phyloP scores from a whole-genome alignment of 208 protist genomes.

The Crithidia brevicula region DNA sequence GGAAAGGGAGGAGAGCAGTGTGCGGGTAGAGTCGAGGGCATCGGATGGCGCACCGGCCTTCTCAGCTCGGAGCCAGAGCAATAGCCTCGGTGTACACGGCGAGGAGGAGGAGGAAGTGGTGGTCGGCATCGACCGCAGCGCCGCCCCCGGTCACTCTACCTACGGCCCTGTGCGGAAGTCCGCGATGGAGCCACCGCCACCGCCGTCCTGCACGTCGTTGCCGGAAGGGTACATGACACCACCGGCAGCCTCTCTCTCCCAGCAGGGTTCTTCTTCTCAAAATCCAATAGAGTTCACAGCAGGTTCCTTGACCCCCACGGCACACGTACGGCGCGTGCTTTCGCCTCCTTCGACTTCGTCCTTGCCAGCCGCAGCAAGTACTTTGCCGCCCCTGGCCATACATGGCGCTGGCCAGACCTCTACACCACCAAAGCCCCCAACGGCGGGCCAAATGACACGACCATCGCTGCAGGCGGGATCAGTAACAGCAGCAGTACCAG shows the following conservation, averaged over 20 bases:
- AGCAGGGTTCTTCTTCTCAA: neutral
- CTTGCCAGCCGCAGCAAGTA: neutral
- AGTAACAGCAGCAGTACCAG: neutral
- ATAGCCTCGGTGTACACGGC: neutral
- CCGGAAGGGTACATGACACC: slow-evolving; percentile 14
- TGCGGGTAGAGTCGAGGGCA: slow-evolving; percentile 4
- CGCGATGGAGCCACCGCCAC: neutral
- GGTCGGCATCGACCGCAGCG: neutral
- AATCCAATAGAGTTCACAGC: neutral
- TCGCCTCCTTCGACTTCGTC: slow-evolving; percentile 2
- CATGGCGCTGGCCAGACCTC: neutral
- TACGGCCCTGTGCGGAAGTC: neutral
- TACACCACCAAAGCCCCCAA: neutral
- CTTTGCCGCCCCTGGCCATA: slow-evolving; percentile 3
- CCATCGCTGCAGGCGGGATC: slow-evolving; percentile 7
- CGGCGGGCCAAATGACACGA: neutral
- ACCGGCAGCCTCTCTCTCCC: neutral
- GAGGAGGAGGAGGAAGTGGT: neutral
- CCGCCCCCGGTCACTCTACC: neutral
- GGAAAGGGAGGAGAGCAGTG: slow-evolving; percentile 20
- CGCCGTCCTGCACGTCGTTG: neutral
- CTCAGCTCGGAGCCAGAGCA: neutral
- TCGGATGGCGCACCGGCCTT: slow-evolving; percentile 8
- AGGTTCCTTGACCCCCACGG: neutral
- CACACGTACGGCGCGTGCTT: neutral